phyloP scores from a whole-genome alignment of 169 alveolate genomes.

The Eimeria maxima region DNA sequence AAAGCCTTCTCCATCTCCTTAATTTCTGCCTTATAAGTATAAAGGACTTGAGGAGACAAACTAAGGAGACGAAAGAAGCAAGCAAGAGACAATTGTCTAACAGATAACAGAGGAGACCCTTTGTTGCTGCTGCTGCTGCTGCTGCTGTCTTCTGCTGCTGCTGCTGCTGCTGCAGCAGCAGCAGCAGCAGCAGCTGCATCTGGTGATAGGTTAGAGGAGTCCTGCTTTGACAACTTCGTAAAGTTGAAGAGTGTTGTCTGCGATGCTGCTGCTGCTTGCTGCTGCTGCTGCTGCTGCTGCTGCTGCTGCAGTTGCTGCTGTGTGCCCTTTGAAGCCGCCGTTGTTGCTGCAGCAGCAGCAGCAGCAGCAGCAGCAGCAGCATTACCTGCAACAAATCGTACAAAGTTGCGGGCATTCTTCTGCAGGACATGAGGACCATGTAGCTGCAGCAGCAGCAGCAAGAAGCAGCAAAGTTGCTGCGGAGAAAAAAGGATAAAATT shows the following conservation, averaged over 20 bases:
- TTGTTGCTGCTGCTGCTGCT: slow-evolving; percentile 52
- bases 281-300: too few relatives aligned
- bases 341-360: slow-evolving; percentile 24
- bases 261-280: too few relatives aligned
- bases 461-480: slow-evolving; percentile 30
- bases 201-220: too few relatives aligned
- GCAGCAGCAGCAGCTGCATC: too few relatives aligned
- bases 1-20: not conserved
- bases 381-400: not conserved
- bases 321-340: not conserved
- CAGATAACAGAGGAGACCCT: not conserved
- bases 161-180: too few relatives aligned
- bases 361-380: slow-evolving; percentile 33
- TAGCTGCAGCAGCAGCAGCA: slow-evolving; percentile 41
- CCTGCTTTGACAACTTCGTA: too few relatives aligned
- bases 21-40: not conserved
- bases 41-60: not conserved
- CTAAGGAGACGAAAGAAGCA: not conserved
- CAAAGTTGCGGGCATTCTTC: not conserved
- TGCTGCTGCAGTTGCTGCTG: too few relatives aligned
- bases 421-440: not conserved
- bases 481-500: not conserved
- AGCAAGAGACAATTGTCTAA: not conserved
- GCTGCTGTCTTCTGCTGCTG: not conserved
- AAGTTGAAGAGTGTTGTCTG: too few relatives aligned